A percentile compares a stretch with the other conserved stretches of the same genome.
Evolutionary conservation across 2,329 filamentous ascomycete genomes (phyloP).

Genomic region (Herpotrichia juniperi): DNA sequence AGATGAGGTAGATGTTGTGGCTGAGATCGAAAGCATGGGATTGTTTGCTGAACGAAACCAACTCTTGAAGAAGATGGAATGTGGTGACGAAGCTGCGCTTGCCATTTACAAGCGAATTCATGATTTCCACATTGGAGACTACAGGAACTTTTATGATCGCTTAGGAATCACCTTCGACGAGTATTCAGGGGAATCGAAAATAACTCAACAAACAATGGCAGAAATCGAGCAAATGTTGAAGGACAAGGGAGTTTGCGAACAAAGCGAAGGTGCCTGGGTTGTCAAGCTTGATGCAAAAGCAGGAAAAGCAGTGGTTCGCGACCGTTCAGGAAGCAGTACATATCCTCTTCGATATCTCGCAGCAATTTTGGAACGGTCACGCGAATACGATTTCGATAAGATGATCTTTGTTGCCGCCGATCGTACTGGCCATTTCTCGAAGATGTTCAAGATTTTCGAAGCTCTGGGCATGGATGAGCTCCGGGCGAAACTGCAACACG

Average conservation of each 20-base stretch:
- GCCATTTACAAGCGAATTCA: conserved; percentile 70
- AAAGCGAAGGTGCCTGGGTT: conserved; percentile 74
- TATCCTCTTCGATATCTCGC: conserved; percentile 82
- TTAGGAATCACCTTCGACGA: conserved; percentile 75
- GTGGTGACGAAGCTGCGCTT: conserved; percentile 66
- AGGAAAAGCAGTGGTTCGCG: conserved; percentile 73
- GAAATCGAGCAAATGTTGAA: conserved; percentile 66
- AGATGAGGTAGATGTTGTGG: conserved; percentile 42
- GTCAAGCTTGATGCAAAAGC: conserved; percentile 74
- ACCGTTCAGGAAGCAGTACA: conserved; percentile 75
- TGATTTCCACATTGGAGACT: conserved; percentile 70
- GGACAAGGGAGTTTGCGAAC: conserved; percentile 69
- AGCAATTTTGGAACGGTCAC: conserved; percentile 70
- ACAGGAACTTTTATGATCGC: conserved; percentile 71
- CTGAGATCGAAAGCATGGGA: conserved; percentile 35
- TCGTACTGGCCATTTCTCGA: conserved; percentile 74
- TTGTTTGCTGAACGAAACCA: conserved; percentile 40
- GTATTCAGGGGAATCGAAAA: conserved; percentile 76
- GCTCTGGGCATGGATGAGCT: conserved; percentile 73
- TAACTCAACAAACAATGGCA: conserved; percentile 70
- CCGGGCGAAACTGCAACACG: conserved; percentile 70
- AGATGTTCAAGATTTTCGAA: conserved; percentile 78
- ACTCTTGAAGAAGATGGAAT: conserved; percentile 77
- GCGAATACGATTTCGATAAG: conserved; percentile 70
- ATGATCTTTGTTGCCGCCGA: conserved; percentile 80